Base-by-base conservation (phyloP, 768 basidiomycete species). In the Tylopilus sp. region DNA sequence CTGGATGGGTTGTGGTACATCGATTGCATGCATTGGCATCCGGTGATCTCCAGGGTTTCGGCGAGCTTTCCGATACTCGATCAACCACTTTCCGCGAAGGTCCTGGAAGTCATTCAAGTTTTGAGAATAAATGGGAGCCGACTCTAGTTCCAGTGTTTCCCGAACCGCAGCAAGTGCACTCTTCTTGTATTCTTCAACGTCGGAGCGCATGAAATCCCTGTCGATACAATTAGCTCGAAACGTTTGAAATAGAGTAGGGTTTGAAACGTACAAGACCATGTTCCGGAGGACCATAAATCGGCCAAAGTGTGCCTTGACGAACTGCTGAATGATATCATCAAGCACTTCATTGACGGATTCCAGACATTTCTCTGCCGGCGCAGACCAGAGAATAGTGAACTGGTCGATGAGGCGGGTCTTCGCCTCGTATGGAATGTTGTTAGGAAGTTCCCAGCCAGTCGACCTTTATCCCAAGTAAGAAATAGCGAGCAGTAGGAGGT, bases 381-480 rank as follows among this genome's bases (percentile, higher is more conserved):
- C 43, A 1, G 49, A 33, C 80, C 80, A 81, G 13, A 68, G 33
- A 6, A 43, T 49, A 16, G 73, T 72, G 42, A 67, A 73, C 13
- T 56, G 44, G 4, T 56, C 53, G 31, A 80, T 76, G 16, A 78
- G 66, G 26, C 59, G 62, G 12, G 52, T 57, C 43, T 74, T 77
- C 13, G 76, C 76, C 25, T 68, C 69, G 48, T 69, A 77, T 0
- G 77, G 76, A 24, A 76, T 57, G 30, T 76, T 68, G 5, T 64
- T 61, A 0, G 75, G 75, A 25, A 78, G 69, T 45, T 78, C 75
- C 77, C 76, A 78, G 3, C 64, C 70, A 28, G 69, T 67, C 11
- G 71, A 69, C 12, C 78, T 78, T 24, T 24, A 19, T 6, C n/a
- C n/a, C 13, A 4, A 34, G 12, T 67, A 1, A 59, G 48, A 50